Base-by-base conservation (phyloP, 257 asterid genomes). In the Fraxinus cuspidata region DNA sequence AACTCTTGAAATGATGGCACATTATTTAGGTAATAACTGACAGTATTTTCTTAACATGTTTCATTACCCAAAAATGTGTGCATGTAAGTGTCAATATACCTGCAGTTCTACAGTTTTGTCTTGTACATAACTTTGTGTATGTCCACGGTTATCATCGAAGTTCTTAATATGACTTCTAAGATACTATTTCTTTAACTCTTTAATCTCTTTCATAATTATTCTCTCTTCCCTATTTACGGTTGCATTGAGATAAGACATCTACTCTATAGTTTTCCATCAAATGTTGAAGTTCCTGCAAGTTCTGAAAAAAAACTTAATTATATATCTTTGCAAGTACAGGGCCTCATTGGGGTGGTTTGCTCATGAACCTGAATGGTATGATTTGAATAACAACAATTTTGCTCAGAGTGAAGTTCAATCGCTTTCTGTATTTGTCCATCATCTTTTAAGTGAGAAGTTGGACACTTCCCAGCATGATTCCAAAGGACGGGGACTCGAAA, bases 311-410 rank as follows among this genome's bases (percentile, higher is more conserved):
- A 63, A 23, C 19, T 23, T 63, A 12, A 5, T 25, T 63, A 27
- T 72, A 6, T 58, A 28, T 32, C 60, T 81, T 74, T 44, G 72
- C 75, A 72, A 75, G 72, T 77, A 81, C 90, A 96, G 99, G 88
- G 92, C 99, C 58, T 85, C 98, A 68, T 84, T 96, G 77, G 97
- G 96, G 73, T 96, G 97, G 97, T 96, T 96, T 90, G 92, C 97
- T 82, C 92, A 89, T 79, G 92, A 90, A 84, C 97, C 97, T 23
- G 97, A 93, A 81, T 92, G 97, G 97, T 90, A 75, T 86, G 98
- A 96, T 85, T 65, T 86, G 85, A 90, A 88, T 77, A 90, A 88
- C 86, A 90, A 85, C 83, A 87, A 85, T 81, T 92, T 96, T 84
- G 87, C 97, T 76, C 94, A 90, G 77, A 87, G 97, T 85, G 98